These are phyloP conservation scores for Mariannaea elegans DNA, from an alignment of 2,329 filamentous ascomycete genomes.

Conservation along the genomic window DNA sequence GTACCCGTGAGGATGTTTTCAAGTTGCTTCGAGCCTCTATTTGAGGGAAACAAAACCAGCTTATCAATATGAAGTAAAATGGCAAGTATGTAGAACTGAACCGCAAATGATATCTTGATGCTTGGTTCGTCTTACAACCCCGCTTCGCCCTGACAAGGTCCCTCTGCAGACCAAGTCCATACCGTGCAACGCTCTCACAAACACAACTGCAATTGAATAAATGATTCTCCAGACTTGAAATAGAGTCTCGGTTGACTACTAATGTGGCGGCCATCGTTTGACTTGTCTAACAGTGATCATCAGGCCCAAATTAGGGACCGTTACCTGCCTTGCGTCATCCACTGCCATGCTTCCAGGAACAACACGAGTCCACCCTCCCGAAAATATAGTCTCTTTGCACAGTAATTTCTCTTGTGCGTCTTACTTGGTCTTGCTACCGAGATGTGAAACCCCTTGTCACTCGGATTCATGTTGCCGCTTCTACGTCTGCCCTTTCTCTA, in stretches of 20 bases:
- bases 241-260: constrained; percentile 32
- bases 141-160: not conserved
- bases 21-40: constrained; percentile 54
- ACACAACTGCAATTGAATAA: not conserved
- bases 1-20: constrained; percentile 56
- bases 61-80: not conserved
- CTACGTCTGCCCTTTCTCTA: not conserved
- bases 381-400: not conserved
- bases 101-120: not conserved
- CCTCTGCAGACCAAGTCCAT: not conserved
- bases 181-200: not conserved
- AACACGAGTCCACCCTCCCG: not conserved
- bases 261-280: constrained; percentile 19
- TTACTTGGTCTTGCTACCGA: constrained; percentile 1
- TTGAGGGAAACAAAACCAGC: constrained; percentile 22
- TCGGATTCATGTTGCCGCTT: not conserved
- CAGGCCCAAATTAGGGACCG: constrained; percentile 5
- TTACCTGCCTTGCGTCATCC: not conserved
- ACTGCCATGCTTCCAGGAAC: not conserved
- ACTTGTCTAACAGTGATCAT: constrained; percentile 27
- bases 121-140: not conserved
- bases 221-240: not conserved
- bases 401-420: not conserved
- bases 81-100: not conserved
- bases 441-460: not conserved